Percentiles rank a stretch among this genome's conserved stretches.
phyloP scores from a whole-genome alignment of 768 basidiomycete species.

The Trametes sanguinea region DNA sequence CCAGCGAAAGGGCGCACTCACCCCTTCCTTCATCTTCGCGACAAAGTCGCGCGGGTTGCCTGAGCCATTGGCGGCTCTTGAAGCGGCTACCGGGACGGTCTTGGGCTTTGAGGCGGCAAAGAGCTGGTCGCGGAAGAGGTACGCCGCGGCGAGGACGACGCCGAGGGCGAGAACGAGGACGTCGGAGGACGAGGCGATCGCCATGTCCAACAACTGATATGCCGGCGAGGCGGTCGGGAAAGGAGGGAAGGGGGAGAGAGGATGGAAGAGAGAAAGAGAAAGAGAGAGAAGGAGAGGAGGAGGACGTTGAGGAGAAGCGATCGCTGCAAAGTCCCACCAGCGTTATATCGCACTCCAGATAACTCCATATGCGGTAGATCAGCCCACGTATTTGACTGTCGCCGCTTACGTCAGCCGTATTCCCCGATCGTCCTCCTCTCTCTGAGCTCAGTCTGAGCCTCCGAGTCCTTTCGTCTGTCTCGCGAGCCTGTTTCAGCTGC shows the following conservation, averaged over 20 bases:
- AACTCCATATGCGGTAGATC: slow-evolving; percentile 9
- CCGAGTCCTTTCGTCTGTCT: too few relatives aligned
- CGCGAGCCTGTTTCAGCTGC: not conserved
- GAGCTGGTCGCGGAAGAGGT: slow-evolving; percentile 83
- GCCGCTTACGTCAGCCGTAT: slow-evolving; percentile 9
- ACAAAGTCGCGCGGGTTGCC: slow-evolving; percentile 94
- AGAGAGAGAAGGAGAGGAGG: not conserved
- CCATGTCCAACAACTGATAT: slow-evolving; percentile 42
- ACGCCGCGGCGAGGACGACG: slow-evolving; percentile 71
- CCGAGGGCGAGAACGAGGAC: slow-evolving; percentile 71
- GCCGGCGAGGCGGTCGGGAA: slow-evolving; percentile 8
- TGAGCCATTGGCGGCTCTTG: slow-evolving; percentile 56
- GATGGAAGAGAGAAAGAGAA: slow-evolving; percentile 9
- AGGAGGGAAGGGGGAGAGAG: slow-evolving; percentile 11
- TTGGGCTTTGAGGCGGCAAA: slow-evolving; percentile 71
- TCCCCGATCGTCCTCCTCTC: not conserved
- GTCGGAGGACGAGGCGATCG: slow-evolving; percentile 69
- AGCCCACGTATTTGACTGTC: not conserved
- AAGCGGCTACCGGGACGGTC: slow-evolving; percentile 44
- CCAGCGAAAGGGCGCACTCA: slow-evolving; percentile 45
- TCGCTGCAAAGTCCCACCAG: too few relatives aligned
- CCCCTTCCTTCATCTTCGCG: slow-evolving; percentile 90
- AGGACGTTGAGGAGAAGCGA: too few relatives aligned
- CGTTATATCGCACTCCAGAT: slow-evolving; percentile 13
- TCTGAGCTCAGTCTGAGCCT: too few relatives aligned